These are phyloP conservation scores for Nemania sp. DNA, from an alignment of 2,329 filamentous ascomycete genomes.

Conservation along the genomic window DNA sequence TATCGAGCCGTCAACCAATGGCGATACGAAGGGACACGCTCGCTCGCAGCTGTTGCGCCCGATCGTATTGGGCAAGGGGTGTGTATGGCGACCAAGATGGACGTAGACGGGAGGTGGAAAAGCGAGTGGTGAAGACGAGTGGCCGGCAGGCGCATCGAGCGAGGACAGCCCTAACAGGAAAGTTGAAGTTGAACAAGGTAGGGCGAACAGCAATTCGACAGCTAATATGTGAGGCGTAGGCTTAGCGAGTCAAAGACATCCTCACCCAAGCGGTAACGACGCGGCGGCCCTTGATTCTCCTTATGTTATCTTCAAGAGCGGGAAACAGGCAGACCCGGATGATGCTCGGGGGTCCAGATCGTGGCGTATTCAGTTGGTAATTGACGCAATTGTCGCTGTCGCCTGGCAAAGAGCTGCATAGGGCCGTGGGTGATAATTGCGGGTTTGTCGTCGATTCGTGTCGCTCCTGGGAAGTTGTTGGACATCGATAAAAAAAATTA, in stretches of 20 bases:
- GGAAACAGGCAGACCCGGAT: background rate
- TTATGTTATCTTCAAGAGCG: background rate
- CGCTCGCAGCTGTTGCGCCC: constrained; percentile 6
- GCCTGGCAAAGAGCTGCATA: background rate
- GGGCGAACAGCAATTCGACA: constrained; percentile 1
- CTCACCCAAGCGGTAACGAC: constrained; percentile 9
- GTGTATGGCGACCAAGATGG: background rate
- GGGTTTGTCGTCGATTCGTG: constrained; percentile 2
- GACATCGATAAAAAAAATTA: background rate
- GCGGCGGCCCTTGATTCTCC: constrained; percentile 7
- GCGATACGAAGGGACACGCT: constrained; percentile 3
- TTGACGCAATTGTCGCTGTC: background rate
- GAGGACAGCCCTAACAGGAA: background rate
- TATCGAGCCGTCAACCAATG: constrained; percentile 1
- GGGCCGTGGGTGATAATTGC: too few relatives aligned
- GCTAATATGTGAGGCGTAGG: constrained; percentile 9
- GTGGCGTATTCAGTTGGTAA: background rate
- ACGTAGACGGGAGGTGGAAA: background rate
- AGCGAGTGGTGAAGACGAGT: constrained; percentile 11
- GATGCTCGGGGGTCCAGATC: background rate
- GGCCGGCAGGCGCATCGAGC: constrained; percentile 10
- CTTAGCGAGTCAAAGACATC: constrained; percentile 19
- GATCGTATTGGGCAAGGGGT: background rate
- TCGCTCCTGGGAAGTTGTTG: background rate
- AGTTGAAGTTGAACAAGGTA: background rate